Evolutionary conservation across 768 basidiomycete genomes (phyloP).

Genomic region (Punctularia strigosozonata): DNA sequence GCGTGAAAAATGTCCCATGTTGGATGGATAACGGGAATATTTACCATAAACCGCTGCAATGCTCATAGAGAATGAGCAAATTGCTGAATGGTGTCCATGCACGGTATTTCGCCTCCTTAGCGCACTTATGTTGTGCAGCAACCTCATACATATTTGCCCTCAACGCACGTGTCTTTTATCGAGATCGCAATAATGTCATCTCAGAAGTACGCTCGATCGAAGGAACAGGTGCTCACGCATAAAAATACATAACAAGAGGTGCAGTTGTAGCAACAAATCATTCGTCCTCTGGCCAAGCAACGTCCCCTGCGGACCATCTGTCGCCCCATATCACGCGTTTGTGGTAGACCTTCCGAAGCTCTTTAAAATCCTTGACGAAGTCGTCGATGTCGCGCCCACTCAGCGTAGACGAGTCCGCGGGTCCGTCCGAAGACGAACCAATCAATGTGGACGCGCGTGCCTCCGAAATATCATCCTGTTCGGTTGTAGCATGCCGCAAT

Average conservation of each 20-base stretch:
- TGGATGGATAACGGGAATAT: too few relatives aligned
- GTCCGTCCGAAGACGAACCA: constrained; percentile 27
- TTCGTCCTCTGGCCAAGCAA: constrained; percentile 72
- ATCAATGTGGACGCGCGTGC: constrained; percentile 75
- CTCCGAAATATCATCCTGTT: constrained; percentile 87
- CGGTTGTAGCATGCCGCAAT: constrained; percentile 76
- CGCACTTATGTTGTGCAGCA: too few relatives aligned
- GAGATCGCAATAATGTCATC: too few relatives aligned
- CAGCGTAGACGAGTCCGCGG: constrained; percentile 10
- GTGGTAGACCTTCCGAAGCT: constrained; percentile 81
- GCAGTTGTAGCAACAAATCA: too few relatives aligned
- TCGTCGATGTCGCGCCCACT: constrained; percentile 65
- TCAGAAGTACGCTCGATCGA: too few relatives aligned
- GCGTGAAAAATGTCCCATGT: too few relatives aligned
- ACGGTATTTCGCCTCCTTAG: too few relatives aligned
- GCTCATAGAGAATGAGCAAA: too few relatives aligned
- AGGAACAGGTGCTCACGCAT: not conserved
- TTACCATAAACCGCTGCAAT: too few relatives aligned
- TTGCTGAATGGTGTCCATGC: too few relatives aligned
- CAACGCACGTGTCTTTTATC: too few relatives aligned
- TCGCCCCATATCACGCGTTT: constrained; percentile 88
- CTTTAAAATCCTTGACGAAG: constrained; percentile 83
- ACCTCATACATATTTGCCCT: too few relatives aligned
- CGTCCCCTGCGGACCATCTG: constrained; percentile 75
- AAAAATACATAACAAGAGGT: not conserved